These are phyloP conservation scores for Heimioporus retisporus DNA, from an alignment of 1,284 basidiomycete genomes.

Conservation along the genomic window DNA sequence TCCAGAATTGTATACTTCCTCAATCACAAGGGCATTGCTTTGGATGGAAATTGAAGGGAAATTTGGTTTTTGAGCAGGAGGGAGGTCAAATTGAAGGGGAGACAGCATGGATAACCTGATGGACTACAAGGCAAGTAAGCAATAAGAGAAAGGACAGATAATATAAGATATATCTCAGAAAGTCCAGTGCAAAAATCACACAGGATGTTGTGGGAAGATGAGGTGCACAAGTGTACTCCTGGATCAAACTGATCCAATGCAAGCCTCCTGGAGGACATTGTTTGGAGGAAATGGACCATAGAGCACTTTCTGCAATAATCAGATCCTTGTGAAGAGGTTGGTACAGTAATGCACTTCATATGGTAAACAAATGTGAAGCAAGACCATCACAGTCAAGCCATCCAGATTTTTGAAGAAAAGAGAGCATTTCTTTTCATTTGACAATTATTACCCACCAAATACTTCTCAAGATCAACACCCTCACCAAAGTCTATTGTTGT, in stretches of 20 bases:
- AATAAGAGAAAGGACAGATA: no score
- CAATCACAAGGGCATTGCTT: no score
- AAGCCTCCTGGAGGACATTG: background rate
- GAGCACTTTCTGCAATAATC: background rate
- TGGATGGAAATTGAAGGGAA: no score
- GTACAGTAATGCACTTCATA: background rate
- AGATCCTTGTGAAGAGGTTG: no score
- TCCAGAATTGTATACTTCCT: no score
- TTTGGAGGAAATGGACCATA: conserved; percentile 2
- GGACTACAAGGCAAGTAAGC: no score
- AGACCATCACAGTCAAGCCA: conserved; percentile 2
- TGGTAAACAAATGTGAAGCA: background rate
- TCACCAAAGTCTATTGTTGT: conserved; percentile 8
- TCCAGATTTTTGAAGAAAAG: conserved; percentile 17
- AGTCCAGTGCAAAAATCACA: background rate
- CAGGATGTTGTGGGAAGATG: background rate
- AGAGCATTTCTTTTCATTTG: conserved; percentile 4
- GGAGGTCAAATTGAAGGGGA: background rate
- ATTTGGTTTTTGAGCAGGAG: no score
- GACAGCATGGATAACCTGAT: no score
- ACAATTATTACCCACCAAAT: conserved; percentile 6
- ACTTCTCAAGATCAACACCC: conserved; percentile 6
- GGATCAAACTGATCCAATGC: conserved; percentile 1
- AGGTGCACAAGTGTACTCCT: background rate
- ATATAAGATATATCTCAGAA: no score